A percentile compares a stretch with the other conserved stretches of the same genome.
phyloP scores from a whole-genome alignment of 352 stramenopile genomes.

The Phytophthora citricola region DNA sequence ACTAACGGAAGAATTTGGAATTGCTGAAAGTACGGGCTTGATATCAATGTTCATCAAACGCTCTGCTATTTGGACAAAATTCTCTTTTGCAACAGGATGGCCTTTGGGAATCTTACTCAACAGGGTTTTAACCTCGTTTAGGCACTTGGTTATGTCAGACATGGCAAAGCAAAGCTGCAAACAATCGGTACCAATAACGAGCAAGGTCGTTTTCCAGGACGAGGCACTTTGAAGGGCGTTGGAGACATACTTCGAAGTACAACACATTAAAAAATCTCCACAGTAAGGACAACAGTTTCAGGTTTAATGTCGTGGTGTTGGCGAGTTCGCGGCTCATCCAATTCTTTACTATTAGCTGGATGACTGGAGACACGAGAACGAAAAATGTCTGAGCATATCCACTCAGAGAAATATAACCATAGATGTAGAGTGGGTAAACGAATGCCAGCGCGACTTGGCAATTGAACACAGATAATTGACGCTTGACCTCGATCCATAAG shows the following conservation, averaged over 20 bases:
- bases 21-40: neutral
- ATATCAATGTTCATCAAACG: neutral
- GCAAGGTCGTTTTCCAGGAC: neutral
- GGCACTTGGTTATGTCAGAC: neutral
- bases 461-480: conserved; percentile 1
- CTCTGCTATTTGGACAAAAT: neutral
- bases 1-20: neutral
- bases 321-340: neutral
- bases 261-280: neutral
- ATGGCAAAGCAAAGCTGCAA: neutral
- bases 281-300: neutral
- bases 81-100: neutral
- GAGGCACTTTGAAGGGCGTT: neutral
- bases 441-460: neutral
- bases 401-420: neutral
- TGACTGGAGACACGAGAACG: neutral
- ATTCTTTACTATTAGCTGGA: neutral
- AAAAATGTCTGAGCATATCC: neutral
- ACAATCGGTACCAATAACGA: neutral
- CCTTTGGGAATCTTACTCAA: neutral
- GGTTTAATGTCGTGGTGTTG: neutral
- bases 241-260: neutral
- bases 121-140: neutral
- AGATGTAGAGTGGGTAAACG: conserved; percentile 2
- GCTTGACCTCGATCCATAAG: neutral